A percentile compares a stretch with the other conserved stretches of the same genome.
Evolutionary conservation across 768 basidiomycete species (phyloP).

Genomic region (Gautieria morchelliformis): DNA sequence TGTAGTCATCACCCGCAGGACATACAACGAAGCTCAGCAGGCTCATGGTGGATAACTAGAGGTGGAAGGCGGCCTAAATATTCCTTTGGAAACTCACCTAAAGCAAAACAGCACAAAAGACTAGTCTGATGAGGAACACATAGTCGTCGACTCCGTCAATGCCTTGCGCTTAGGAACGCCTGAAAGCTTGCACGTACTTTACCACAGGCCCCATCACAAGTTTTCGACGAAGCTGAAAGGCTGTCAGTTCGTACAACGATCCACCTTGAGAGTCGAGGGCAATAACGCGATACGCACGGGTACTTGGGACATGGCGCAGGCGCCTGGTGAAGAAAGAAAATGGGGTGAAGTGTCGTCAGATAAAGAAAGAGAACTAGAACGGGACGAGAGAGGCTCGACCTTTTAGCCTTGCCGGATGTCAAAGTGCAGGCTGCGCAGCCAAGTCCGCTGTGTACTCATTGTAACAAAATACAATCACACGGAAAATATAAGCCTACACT

Average conservation of each 20-base stretch:
- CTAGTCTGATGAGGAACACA: too few species aligned
- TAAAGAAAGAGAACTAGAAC: slow-evolving; percentile 4
- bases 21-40: too few species aligned
- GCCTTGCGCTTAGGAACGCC: slow-evolving; percentile 6
- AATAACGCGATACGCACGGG: neutral
- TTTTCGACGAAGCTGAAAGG: slow-evolving; percentile 76
- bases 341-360: neutral
- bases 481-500: too few species aligned
- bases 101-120: too few species aligned
- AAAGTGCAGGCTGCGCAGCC: too few species aligned
- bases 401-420: too few species aligned
- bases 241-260: neutral
- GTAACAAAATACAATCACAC: slow-evolving; percentile 38
- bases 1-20: too few species aligned
- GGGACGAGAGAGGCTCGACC: neutral
- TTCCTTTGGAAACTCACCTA: slow-evolving; percentile 93
- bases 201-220: slow-evolving; percentile 94
- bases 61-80: too few species aligned
- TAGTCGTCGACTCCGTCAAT: slow-evolving; percentile 28
- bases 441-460: too few species aligned
- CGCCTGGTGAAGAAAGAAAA: neutral
- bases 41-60: too few species aligned
- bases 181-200: slow-evolving; percentile 36
- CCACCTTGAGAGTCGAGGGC: neutral
- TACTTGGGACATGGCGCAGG: neutral